Evolutionary conservation across 768 basidiomycete species (phyloP).

Genomic region (Leccinellum rugosiceps): DNA sequence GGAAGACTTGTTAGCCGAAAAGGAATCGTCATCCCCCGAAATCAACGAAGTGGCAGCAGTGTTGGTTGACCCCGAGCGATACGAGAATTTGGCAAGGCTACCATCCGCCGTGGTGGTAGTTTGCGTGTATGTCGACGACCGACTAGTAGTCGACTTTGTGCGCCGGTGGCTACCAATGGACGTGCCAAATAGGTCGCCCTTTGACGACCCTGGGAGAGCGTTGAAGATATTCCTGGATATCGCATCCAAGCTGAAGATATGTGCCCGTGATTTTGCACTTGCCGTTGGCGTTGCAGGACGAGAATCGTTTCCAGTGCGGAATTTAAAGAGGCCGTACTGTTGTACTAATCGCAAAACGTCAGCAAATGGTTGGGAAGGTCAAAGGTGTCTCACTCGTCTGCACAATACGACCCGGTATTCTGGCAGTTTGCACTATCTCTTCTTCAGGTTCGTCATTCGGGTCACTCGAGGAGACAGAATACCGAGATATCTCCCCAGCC

Average conservation of each 20-base stretch:
- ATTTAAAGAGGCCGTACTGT: conserved; percentile 86
- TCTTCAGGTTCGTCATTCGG: conserved; percentile 73
- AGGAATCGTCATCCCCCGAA: conserved; percentile 59
- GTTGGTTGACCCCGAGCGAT: conserved; percentile 63
- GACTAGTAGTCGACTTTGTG: conserved; percentile 62
- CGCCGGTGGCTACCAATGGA: conserved; percentile 64
- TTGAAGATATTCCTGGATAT: conserved; percentile 89
- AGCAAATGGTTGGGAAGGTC: not conserved
- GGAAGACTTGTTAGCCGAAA: conserved; percentile 41
- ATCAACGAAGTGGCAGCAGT: conserved; percentile 62
- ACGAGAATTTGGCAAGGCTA: conserved; percentile 69
- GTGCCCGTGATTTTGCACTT: conserved; percentile 64
- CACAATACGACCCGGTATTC: conserved; percentile 71
- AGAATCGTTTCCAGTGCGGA: conserved; percentile 72
- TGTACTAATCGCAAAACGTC: conserved; percentile 52
- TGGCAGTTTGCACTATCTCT: conserved; percentile 75
- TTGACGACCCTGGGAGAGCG: conserved; percentile 59
- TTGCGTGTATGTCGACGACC: conserved; percentile 70
- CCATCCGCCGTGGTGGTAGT: conserved; percentile 67
- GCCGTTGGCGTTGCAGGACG: conserved; percentile 84
- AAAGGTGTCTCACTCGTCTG: conserved; percentile 67
- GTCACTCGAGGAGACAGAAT: conserved; percentile 71
- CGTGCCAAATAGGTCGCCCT: conserved; percentile 74
- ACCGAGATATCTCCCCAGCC: conserved; percentile 79
- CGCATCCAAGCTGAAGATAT: conserved; percentile 87